Evolutionary conservation across 225 moss, liverwort and hornwort genomes (phyloP), one percentile per base, ranked within the genome.

Genomic region (Anthoceros angustus): DNA sequence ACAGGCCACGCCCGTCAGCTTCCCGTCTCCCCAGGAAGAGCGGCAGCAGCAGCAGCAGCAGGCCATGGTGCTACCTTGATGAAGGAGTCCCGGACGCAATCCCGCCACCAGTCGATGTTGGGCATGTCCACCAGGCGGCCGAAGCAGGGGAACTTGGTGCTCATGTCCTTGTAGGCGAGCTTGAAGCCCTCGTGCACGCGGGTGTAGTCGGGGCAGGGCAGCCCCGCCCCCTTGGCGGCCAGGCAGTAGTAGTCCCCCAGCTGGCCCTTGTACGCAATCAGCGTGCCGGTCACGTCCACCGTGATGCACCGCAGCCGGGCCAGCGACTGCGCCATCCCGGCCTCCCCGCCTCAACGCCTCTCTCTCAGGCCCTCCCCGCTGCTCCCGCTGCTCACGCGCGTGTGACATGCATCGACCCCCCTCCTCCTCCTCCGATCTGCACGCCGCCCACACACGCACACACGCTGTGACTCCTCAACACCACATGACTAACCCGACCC

Each of bases 181-280:
- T 98, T 98, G 84, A 98, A 98, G 11, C 98, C 98, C 70, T 81
- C 84, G 71, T 98, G 98, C 91, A 98, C 87, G 18, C 88, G 87
- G 62, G 84, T 75, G 66, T 98, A 92, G 72, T 98, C 92, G 9
- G 98, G 98, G 77, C 98, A 98, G 7, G 87, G 98, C 66, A 98
- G 77, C 63, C 98, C 98, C 26, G 86, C 68, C 50, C 74, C 74
- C 82, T 84, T 92, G 32, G 98, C 98, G n/a, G 92, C 98, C 71
- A 91, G 77, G 68, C 98, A 98, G 69, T 98, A 98, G 69, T 98
- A 98, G 61, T 98, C 98, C 64, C 98, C 98, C 70, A 98, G 71
- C 7, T 70, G 78, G 23, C 98, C 98, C 74, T 80, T 98, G 74
- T 92, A 98, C 1, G 85, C 69, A 65, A 98, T 98, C 70, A 98